phyloP scores from a whole-genome alignment of 352 stramenopile genomes.

The Globisporangium camurandrum region DNA sequence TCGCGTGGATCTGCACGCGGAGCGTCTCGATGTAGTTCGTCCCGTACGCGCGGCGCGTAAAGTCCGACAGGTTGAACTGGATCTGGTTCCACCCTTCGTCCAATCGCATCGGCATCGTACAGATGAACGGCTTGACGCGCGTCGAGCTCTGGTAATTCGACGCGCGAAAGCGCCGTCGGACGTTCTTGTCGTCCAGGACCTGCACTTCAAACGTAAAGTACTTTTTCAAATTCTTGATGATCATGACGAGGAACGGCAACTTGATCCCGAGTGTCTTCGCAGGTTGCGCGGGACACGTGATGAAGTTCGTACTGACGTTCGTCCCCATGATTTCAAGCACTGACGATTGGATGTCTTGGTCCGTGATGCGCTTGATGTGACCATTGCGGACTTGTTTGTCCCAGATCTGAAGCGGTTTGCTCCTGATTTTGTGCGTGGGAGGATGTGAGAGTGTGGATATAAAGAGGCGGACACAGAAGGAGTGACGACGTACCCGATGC shows the following conservation, averaged over 20 bases:
- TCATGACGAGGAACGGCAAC: conserved; percentile 97
- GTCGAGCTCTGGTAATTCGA: conserved; percentile 97
- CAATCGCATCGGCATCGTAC: conserved; percentile 97
- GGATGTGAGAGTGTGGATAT: too few species aligned
- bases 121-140: conserved; percentile 98
- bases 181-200: conserved; percentile 98
- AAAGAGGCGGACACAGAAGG: not conserved
- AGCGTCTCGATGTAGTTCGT: conserved; percentile 98
- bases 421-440: conserved; percentile 41
- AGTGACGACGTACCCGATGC: conserved; percentile 73
- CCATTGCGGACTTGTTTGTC: conserved; percentile 97
- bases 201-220: conserved; percentile 99
- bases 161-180: conserved; percentile 92
- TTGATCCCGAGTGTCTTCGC: conserved; percentile 97
- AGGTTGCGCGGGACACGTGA: conserved; percentile 91
- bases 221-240: conserved; percentile 99
- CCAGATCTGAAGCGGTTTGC: conserved; percentile 98
- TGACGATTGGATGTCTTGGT: conserved; percentile 96
- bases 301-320: conserved; percentile 98
- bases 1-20: conserved; percentile 96
- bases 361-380: conserved; percentile 98
- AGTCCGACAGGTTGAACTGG: conserved; percentile 97
- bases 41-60: conserved; percentile 94
- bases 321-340: conserved; percentile 98
- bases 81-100: conserved; percentile 99